These are phyloP conservation scores for Achaetomium macrosporum DNA, from an alignment of 2,329 filamentous ascomycete genomes.

Conservation along the genomic window DNA sequence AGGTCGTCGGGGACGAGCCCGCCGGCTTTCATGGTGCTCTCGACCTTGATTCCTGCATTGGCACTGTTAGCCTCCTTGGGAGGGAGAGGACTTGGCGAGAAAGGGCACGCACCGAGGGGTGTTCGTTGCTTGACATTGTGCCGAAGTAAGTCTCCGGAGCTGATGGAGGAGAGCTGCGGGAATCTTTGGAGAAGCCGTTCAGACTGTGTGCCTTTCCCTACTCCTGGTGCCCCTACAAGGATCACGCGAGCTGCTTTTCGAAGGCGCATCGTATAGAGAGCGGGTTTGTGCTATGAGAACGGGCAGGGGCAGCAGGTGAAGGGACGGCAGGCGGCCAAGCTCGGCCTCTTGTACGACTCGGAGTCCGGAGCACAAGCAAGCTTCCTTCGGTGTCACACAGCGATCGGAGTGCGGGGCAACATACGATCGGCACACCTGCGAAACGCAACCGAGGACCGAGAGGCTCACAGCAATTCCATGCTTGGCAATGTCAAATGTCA, in stretches of 20 bases:
- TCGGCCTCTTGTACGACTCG: neutral
- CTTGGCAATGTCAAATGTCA: conserved; percentile 8
- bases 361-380: conserved; percentile 3
- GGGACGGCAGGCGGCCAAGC: neutral
- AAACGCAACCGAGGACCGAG: conserved; percentile 22
- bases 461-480: conserved; percentile 6
- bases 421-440: conserved; percentile 10
- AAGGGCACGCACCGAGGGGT: conserved; percentile 60
- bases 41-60: conserved; percentile 74
- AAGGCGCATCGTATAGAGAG: conserved; percentile 51
- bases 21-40: conserved; percentile 79
- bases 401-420: conserved; percentile 20
- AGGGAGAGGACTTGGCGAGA: conserved; percentile 4
- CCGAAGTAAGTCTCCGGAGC: conserved; percentile 85
- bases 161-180: conserved; percentile 83
- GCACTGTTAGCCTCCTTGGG: conserved; percentile 2
- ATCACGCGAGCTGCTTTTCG: conserved; percentile 84
- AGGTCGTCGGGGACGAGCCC: conserved; percentile 86
- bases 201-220: conserved; percentile 94
- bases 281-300: neutral
- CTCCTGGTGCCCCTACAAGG: conserved; percentile 90
- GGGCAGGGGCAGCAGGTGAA: neutral
- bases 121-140: conserved; percentile 89
- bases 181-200: conserved; percentile 82
- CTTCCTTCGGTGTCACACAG: neutral